Conservation (phyloP, 345 rosid species). For the Atalantia buxifolia region DNA sequence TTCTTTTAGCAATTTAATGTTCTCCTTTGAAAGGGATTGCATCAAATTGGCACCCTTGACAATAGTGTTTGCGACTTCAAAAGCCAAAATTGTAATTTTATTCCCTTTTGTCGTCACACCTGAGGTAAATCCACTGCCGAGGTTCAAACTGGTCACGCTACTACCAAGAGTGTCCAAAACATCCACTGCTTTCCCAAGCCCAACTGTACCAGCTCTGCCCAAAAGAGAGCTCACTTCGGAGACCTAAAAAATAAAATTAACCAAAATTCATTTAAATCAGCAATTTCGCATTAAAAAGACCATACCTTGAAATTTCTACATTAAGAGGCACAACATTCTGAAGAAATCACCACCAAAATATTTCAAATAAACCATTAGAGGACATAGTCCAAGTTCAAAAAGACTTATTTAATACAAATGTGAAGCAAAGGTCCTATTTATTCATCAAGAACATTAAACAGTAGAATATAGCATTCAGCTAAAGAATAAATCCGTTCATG, state of each 20-base stretch:
- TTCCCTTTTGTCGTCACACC: constrained; percentile 79
- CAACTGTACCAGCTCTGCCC: constrained; percentile 89
- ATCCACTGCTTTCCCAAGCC: constrained; percentile 86
- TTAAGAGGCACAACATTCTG: neutral
- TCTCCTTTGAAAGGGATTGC: constrained; percentile 82
- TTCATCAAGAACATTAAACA: neutral
- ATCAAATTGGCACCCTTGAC: constrained; percentile 93
- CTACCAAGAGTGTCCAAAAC: constrained; percentile 94
- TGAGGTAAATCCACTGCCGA: constrained; percentile 66
- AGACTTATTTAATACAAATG: neutral
- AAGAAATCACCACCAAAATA: neutral
- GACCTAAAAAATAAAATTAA: constrained; percentile 49
- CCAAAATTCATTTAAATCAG: neutral
- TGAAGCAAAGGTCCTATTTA: neutral
- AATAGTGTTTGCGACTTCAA: constrained; percentile 93
- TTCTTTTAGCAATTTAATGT: constrained; percentile 68
- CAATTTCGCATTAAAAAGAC: neutral
- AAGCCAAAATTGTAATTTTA: constrained; percentile 74
- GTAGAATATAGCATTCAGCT: neutral
- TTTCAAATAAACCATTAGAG: neutral
- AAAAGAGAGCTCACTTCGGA: constrained; percentile 81
- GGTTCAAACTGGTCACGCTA: constrained; percentile 83
- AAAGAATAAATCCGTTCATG: neutral
- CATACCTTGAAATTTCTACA: neutral
- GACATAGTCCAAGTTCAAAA: neutral